Conservation (phyloP, 2,329 filamentous ascomycete species). For the Botryotinia convoluta region DNA sequence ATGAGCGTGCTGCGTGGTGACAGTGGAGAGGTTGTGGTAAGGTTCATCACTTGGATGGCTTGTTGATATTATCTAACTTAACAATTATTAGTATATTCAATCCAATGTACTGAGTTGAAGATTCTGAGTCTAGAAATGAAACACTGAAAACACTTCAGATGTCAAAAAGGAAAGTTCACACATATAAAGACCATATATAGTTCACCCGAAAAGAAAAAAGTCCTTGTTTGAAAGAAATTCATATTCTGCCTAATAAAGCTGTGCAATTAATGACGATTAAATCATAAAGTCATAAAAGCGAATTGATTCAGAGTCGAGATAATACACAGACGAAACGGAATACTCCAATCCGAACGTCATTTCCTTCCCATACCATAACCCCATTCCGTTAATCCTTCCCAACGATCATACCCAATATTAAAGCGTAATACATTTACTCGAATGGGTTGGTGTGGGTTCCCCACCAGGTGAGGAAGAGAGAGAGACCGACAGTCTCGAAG, state of each 20-base stretch:
- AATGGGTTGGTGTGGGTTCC: constrained; percentile 93
- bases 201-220: neutral
- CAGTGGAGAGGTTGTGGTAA: neutral
- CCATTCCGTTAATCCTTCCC: constrained; percentile 7
- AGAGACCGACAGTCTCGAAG: constrained; percentile 89
- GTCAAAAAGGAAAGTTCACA: neutral
- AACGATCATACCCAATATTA: constrained; percentile 1
- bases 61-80: neutral
- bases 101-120: neutral
- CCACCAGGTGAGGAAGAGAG: constrained; percentile 95
- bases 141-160: neutral
- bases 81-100: neutral
- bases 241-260: neutral
- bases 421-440: constrained; percentile 39
- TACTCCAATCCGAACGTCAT: constrained; percentile 7
- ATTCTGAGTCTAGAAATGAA: neutral
- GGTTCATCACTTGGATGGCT: neutral
- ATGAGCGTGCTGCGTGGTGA: neutral
- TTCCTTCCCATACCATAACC: constrained; percentile 10
- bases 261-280: constrained; percentile 3
- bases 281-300: constrained; percentile 15
- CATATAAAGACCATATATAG: neutral
- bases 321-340: constrained; percentile 21
- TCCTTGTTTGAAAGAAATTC: neutral
- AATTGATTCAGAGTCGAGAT: constrained; percentile 13